Conservation (phyloP, 108 stramenopile genomes). For the Skeletonema costatum region DNA sequence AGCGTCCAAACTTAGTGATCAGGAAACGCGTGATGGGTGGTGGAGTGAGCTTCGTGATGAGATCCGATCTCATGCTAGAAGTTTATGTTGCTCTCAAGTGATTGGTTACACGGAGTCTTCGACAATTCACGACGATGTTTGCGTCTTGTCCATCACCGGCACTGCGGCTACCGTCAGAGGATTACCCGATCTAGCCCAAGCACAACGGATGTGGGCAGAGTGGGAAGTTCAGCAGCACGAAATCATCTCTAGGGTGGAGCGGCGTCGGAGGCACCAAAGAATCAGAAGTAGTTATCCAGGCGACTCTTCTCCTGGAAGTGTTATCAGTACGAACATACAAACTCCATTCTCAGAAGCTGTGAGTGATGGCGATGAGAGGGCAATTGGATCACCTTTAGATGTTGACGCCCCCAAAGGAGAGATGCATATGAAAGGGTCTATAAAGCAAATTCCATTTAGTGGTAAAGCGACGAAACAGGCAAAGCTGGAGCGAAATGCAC, state of each 20-base stretch:
- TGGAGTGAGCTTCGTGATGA: constrained; percentile 97
- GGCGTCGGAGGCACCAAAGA: constrained; percentile 12
- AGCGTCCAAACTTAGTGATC: constrained; percentile 87
- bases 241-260: constrained; percentile 20
- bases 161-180: constrained; percentile 93
- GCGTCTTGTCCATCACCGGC: constrained; percentile 91
- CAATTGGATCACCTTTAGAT: constrained; percentile 1
- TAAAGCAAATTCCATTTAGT: constrained; percentile 25
- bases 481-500: constrained; percentile 33
- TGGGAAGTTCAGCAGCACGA: constrained; percentile 39
- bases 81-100: constrained; percentile 92
- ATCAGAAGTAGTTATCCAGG: constrained; percentile 21
- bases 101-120: constrained; percentile 93
- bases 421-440: constrained; percentile 19
- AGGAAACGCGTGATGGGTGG: constrained; percentile 96
- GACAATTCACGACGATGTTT: constrained; percentile 96
- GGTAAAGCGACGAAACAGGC: constrained; percentile 44
- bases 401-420: constrained; percentile 13
- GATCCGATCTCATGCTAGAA: constrained; percentile 89
- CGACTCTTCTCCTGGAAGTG: constrained; percentile 45
- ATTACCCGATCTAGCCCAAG: constrained; percentile 66
- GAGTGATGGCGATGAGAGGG: constrained; percentile 45
- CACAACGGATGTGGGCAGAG: constrained; percentile 62
- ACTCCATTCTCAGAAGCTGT: constrained; percentile 42
- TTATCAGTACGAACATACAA: constrained; percentile 25